Percentiles rank a stretch among this genome's conserved stretches.
phyloP scores from a whole-genome alignment of 2,329 filamentous ascomycete genomes.

The Apiospora arundinis region DNA sequence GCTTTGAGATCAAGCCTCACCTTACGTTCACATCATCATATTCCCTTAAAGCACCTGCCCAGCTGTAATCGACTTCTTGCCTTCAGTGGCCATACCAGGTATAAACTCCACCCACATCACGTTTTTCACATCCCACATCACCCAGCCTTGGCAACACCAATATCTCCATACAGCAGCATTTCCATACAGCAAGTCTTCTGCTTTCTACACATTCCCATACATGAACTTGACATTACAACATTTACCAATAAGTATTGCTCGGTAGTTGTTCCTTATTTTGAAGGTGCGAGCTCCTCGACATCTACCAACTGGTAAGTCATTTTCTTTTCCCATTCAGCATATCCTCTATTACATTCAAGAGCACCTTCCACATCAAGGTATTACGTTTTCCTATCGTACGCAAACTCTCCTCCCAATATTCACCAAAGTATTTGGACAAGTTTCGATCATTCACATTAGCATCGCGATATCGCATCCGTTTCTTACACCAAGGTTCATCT shows the following conservation, averaged over 20 bases:
- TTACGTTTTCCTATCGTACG: too few relatives aligned
- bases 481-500: neutral
- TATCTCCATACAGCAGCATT: neutral
- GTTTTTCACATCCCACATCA: neutral
- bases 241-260: neutral
- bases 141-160: neutral
- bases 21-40: neutral
- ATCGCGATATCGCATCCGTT: neutral
- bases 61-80: neutral
- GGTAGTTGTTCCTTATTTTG: neutral
- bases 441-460: neutral
- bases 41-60: too few relatives aligned
- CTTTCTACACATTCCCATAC: neutral
- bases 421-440: neutral
- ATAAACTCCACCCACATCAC: neutral
- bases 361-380: neutral
- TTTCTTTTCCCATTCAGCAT: too few relatives aligned
- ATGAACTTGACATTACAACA: neutral
- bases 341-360: neutral
- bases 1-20: neutral
- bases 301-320: neutral
- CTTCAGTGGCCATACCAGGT: neutral
- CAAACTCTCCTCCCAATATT: neutral
- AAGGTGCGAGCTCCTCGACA: neutral
- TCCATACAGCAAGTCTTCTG: neutral